Base-by-base conservation (phyloP, 2,329 filamentous ascomycete species). In the Neofusicoccum parvum region DNA sequence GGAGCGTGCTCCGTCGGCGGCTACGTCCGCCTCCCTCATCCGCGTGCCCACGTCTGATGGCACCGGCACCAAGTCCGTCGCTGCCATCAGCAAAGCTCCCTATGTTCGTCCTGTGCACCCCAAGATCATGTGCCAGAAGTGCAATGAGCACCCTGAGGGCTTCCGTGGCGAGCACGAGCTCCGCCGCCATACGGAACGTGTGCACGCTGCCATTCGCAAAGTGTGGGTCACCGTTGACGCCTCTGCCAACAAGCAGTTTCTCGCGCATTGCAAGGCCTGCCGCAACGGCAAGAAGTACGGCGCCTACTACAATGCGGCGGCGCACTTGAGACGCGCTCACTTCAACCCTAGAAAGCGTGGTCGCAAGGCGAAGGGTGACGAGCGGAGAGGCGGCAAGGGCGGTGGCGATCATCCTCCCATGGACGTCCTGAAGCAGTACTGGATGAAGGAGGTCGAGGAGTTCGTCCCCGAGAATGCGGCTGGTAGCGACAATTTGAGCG, bases 241-340 rank as follows among this genome's bases (percentile, higher is more conserved):
- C 27, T 80, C 85, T 76, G 71, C 83, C 70, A 75, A 87, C 80
- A 77, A 84, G 85, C 79, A 85, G 78, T 89, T 93, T 46, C 85
- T 98, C 39, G 82, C 83, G 59, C 90, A 90, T 70, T 97, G 94
- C 86, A 96, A 96, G 78, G 87, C 91, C 54, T 98, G 94, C 77
- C 85, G 84, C 56, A 85, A 85, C 50, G 80, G 85, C 64, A 97
- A 97, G 81, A 85, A 87, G 66, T 98, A 98, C 71, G 91, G 91
- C 3, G 92, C 91, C 15, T 95, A 97, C 80, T 97, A 98, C 80
- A 98, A 98, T 72, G 94, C 94, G 0, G 93, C 93, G 0, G 94
- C 93, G 0, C 94, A 98, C 75, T 85, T 98, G 9, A 87, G 94
- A 48, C 88, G 94, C 58, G 90, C 90, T 0, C 94, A 98, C 76